Evolutionary conservation across 192 early-diverging fungal genomes (phyloP), one percentile per base, ranked within the genome.

Genomic region (Coemansia sp.): DNA sequence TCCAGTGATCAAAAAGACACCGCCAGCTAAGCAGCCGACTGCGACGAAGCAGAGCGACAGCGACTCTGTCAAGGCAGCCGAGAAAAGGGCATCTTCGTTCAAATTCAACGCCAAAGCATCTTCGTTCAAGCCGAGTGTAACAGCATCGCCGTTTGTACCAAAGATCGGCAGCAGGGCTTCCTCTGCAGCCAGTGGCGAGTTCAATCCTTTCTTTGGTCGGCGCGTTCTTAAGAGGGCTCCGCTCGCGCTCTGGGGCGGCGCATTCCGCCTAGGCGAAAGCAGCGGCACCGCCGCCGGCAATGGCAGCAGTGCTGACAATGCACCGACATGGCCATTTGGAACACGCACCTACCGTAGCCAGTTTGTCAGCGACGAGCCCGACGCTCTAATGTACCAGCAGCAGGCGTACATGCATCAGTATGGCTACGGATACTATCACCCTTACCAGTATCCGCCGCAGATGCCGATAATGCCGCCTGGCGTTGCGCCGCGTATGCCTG

Each of bases 101-200:
- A 91, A 90, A 50, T 84, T 92, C 49, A 92, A 91, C 67, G 72
- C 85, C 54, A 90, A 91, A 68, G 91, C 90, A 4, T 85, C 86
- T 0, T 87, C 86, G 25, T 93, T 91, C 75, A 93, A 91, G 69
- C 91, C 91, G 28, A 93, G 88, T 56, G 87, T 85, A 30, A 65
- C 84, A 17, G 91, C 91, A 0, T 60, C 87, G 20, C 77, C 84
- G 11, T 91, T 93, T 77, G 87, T 89, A 36, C 91, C 91, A 31
- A 89, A 86, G 67, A 56, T 82, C 52, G 68, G 72, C 29, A 48
- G 72, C 56, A 77, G 65, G 55, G 68, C 78, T 42, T 75, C 78
- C 2, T 56, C 72, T 0, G 66, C 78, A 18, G 78, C 65, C 7
- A 22, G 20, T 8, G 30, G 32, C 64, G 78, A 81, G 60, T 75